These are phyloP conservation scores for Proliferodiscus dingleyae DNA, from an alignment of 2,329 filamentous ascomycete species.

Conservation along the genomic window DNA sequence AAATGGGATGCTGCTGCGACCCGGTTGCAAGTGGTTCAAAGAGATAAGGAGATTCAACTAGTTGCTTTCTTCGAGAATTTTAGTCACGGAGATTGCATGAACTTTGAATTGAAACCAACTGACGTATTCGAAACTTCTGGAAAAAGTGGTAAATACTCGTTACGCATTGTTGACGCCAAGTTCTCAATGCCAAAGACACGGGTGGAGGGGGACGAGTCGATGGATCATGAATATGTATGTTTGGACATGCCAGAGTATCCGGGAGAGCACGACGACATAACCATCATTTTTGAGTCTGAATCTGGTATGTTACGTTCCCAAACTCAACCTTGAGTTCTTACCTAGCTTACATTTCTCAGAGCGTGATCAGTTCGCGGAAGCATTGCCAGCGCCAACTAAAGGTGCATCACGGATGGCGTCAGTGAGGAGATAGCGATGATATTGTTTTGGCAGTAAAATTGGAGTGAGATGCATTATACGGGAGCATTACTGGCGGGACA, in stretches of 20 bases:
- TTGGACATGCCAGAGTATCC: constrained; percentile 85
- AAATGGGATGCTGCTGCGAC: constrained; percentile 84
- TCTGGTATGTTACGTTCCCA: constrained; percentile 32
- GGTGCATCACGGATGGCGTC: constrained; percentile 30
- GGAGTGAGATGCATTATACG: neutral
- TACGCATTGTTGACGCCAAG: constrained; percentile 85
- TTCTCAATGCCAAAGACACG: constrained; percentile 69
- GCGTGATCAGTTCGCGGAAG: constrained; percentile 28
- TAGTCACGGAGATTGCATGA: constrained; percentile 81
- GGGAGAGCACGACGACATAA: constrained; percentile 88
- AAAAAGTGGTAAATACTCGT: constrained; percentile 60
- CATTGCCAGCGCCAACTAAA: constrained; percentile 32
- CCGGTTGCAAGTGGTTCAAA: constrained; percentile 73
- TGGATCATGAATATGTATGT: constrained; percentile 71
- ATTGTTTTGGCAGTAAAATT: neutral
- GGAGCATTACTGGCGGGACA: constrained; percentile 1
- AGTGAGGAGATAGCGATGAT: constrained; percentile 25
- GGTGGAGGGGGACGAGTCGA: constrained; percentile 44
- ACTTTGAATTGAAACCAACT: constrained; percentile 77
- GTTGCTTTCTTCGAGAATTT: constrained; percentile 87
- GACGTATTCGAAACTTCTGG: constrained; percentile 72
- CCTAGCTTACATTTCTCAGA: constrained; percentile 18
- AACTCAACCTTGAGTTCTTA: neutral
- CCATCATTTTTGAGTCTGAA: constrained; percentile 76
- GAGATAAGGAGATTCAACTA: constrained; percentile 71